Conservation (phyloP, 768 basidiomycete species). For the Tylopilus rubrobrunneus region DNA sequence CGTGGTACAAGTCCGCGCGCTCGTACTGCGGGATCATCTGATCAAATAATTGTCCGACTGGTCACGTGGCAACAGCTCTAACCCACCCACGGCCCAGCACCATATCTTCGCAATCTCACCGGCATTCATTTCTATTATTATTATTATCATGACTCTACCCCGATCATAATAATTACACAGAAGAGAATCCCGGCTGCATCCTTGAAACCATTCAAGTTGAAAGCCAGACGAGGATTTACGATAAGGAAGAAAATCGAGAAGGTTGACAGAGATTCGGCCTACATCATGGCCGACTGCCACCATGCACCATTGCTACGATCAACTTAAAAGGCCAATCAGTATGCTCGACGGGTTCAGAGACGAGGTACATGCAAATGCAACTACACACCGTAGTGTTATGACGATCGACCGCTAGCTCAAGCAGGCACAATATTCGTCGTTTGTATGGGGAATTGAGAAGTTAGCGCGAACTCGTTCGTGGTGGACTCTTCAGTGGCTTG, state of each 20-base stretch:
- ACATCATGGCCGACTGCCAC: background rate
- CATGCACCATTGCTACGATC: too few relatives aligned
- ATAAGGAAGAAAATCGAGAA: background rate
- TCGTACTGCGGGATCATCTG: too few relatives aligned
- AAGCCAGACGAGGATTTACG: background rate
- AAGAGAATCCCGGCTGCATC: background rate
- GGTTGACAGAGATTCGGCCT: background rate
- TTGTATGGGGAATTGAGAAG: conserved; percentile 4
- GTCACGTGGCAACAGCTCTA: too few relatives aligned
- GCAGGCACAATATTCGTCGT: background rate
- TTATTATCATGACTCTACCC: background rate
- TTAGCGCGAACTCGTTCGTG: background rate
- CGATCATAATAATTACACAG: background rate
- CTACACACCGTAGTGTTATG: background rate
- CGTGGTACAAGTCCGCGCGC: background rate
- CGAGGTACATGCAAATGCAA: too few relatives aligned
- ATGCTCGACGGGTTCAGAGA: too few relatives aligned
- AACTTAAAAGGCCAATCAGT: background rate
- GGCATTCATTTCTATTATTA: background rate
- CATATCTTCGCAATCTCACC: too few relatives aligned
- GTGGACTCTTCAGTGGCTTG: background rate
- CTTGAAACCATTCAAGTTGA: background rate
- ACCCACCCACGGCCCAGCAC: too few relatives aligned
- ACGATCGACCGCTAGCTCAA: background rate
- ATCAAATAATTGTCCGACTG: too few relatives aligned